Conservation (phyloP, 768 basidiomycete species). For the Calocybe cyanea region DNA sequence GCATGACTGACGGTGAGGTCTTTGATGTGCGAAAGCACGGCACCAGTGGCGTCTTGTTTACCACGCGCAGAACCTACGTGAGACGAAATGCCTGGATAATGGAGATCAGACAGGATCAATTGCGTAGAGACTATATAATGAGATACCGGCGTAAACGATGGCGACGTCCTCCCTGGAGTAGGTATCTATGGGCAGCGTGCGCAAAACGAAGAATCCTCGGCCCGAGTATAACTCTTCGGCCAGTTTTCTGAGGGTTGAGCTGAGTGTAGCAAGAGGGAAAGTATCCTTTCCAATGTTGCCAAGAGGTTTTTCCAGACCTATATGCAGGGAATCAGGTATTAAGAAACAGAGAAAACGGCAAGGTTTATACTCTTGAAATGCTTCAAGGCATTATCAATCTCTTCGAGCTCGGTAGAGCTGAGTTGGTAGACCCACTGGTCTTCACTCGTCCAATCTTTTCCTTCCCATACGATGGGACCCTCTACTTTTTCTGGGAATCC, state of each 20-base stretch:
- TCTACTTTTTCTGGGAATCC: slow-evolving; percentile 32
- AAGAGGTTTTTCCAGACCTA: slow-evolving; percentile 26
- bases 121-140: slow-evolving; percentile 16
- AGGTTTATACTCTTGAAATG: slow-evolving; percentile 37
- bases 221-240: slow-evolving; percentile 40
- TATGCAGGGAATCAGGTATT: not conserved
- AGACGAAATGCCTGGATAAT: slow-evolving; percentile 37
- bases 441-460: slow-evolving; percentile 37
- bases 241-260: slow-evolving; percentile 29
- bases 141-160: slow-evolving; percentile 40
- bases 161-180: slow-evolving; percentile 37
- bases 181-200: slow-evolving; percentile 40
- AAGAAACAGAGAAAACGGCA: not conserved
- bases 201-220: slow-evolving; percentile 45
- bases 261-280: slow-evolving; percentile 41
- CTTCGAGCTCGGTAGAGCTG: slow-evolving; percentile 27
- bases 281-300: slow-evolving; percentile 34
- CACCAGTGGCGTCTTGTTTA: slow-evolving; percentile 19
- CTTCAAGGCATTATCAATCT: slow-evolving; percentile 34
- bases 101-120: slow-evolving; percentile 7
- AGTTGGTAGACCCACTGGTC: slow-evolving; percentile 41
- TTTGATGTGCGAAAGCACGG: slow-evolving; percentile 44
- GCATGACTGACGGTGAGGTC: slow-evolving; percentile 41
- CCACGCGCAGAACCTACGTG: slow-evolving; percentile 42
- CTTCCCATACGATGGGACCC: slow-evolving; percentile 44